A percentile compares a stretch with the other conserved stretches of the same genome.
phyloP scores from a whole-genome alignment of 495 filamentous ascomycete genomes.

The Aspergillus sparsus region DNA sequence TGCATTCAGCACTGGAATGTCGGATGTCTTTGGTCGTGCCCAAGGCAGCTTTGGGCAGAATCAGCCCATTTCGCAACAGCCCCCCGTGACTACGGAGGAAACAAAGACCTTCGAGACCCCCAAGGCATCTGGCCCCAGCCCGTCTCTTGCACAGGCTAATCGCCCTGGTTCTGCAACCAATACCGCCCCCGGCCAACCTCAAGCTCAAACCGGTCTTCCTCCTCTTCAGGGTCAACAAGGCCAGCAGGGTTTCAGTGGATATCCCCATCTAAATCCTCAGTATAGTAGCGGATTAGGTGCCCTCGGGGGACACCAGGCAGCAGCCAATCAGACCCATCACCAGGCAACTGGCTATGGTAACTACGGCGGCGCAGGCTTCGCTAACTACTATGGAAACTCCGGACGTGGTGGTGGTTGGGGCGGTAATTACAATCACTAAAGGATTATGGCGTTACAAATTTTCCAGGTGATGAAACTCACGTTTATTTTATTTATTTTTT shows the following conservation, averaged over 20 bases:
- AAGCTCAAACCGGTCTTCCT: conserved; percentile 62
- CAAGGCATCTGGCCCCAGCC: conserved; percentile 79
- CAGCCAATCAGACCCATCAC: conserved; percentile 61
- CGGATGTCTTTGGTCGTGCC: conserved; percentile 76
- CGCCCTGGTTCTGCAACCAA: conserved; percentile 86
- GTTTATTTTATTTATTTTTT: too few species aligned
- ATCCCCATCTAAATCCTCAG: conserved; percentile 74
- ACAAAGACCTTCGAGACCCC: conserved; percentile 76
- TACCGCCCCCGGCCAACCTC: conserved; percentile 62
- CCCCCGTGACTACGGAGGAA: conserved; percentile 62
- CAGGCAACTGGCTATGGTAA: conserved; percentile 53
- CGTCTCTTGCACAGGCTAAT: conserved; percentile 73
- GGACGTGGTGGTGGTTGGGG: conserved; percentile 68
- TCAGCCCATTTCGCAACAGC: conserved; percentile 66
- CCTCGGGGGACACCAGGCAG: conserved; percentile 64
- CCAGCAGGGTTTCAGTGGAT: conserved; percentile 69
- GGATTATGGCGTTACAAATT: conserved; percentile 39
- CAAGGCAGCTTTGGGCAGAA: conserved; percentile 67
- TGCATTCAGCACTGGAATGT: conserved; percentile 67
- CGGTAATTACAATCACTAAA: conserved; percentile 62
- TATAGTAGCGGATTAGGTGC: conserved; percentile 70
- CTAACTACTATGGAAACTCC: conserved; percentile 54
- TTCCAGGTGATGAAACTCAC: conserved; percentile 36
- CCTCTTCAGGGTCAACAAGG: conserved; percentile 72
- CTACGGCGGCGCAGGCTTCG: conserved; percentile 54